Evolutionary conservation across 2,329 filamentous ascomycete species (phyloP).

Genomic region (Coleophoma eucalyptorum): DNA sequence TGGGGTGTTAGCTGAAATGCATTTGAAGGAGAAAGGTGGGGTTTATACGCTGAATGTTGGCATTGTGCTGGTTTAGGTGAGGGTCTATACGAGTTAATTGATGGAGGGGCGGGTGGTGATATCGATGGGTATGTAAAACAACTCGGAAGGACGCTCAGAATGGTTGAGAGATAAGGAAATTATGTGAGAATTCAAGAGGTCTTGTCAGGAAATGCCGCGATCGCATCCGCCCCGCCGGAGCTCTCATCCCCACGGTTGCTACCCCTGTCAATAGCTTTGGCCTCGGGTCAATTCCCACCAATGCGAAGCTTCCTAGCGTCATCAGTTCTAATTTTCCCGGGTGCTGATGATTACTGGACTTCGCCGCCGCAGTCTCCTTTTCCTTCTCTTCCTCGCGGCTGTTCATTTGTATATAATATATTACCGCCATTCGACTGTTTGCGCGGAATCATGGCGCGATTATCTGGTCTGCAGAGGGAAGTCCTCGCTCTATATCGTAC

Average conservation of each 20-base stretch:
- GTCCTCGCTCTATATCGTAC: conserved; percentile 82
- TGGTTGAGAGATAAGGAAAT: too few species aligned
- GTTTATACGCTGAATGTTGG: too few species aligned
- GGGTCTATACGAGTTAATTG: too few species aligned
- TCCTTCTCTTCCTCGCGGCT: too few species aligned
- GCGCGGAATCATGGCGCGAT: conserved; percentile 35
- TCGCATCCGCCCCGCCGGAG: not conserved
- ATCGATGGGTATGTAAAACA: too few species aligned
- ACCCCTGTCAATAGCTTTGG: not conserved
- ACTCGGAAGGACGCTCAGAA: too few species aligned
- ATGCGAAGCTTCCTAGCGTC: not conserved
- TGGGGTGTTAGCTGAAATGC: not conserved
- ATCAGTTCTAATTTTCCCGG: not conserved
- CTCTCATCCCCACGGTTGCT: not conserved
- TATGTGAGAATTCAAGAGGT: too few species aligned
- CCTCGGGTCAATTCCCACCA: conserved; percentile 1
- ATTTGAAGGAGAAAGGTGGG: not conserved
- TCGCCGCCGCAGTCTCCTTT: not conserved
- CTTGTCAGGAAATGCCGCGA: not conserved
- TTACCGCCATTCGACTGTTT: too few species aligned
- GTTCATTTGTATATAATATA: conserved; percentile 2
- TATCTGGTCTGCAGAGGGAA: conserved; percentile 88
- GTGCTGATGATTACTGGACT: not conserved
- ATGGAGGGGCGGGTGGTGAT: too few species aligned
- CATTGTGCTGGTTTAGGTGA: too few species aligned